Evolutionary conservation across 345 rosid genomes (phyloP).

Genomic region (Gossypium bickii): DNA sequence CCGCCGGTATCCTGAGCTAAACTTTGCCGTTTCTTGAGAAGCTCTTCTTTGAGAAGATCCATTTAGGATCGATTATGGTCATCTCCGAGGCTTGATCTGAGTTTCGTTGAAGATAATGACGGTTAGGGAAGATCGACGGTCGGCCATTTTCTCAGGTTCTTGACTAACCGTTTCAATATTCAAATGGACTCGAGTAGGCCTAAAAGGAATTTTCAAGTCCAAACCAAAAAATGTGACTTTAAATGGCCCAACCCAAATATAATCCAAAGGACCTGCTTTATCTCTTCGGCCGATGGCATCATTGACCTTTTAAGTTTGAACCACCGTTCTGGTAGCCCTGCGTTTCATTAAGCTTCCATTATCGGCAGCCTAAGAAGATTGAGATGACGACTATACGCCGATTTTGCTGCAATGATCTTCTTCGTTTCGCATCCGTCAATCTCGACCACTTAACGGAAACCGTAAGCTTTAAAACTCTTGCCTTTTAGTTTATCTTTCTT

Average conservation of each 20-base stretch:
- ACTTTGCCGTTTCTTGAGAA: slow-evolving; percentile 64
- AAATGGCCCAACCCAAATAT: not conserved
- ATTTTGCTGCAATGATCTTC: slow-evolving; percentile 93
- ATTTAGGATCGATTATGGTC: slow-evolving; percentile 18
- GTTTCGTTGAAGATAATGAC: not conserved
- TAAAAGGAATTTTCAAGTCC: not conserved
- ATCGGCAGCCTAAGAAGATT: not conserved
- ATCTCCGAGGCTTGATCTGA: not conserved
- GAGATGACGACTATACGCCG: slow-evolving; percentile 82
- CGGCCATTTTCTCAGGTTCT: not conserved
- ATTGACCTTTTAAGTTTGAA: not conserved
- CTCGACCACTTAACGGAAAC: slow-evolving; percentile 96
- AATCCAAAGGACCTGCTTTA: not conserved
- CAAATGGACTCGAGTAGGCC: not conserved
- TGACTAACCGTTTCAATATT: not conserved
- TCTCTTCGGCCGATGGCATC: not conserved
- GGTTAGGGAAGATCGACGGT: not conserved
- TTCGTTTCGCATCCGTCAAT: slow-evolving; percentile 74
- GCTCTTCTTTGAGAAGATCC: slow-evolving; percentile 69
- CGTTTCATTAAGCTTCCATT: not conserved
- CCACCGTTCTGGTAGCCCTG: not conserved
- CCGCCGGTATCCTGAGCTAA: slow-evolving; percentile 76
- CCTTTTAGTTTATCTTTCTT: not conserved
- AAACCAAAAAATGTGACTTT: not conserved
- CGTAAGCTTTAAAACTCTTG: slow-evolving; percentile 28